Base-by-base conservation (phyloP, 1,284 basidiomycete species). In the Moesziomyces parantarcticus region DNA sequence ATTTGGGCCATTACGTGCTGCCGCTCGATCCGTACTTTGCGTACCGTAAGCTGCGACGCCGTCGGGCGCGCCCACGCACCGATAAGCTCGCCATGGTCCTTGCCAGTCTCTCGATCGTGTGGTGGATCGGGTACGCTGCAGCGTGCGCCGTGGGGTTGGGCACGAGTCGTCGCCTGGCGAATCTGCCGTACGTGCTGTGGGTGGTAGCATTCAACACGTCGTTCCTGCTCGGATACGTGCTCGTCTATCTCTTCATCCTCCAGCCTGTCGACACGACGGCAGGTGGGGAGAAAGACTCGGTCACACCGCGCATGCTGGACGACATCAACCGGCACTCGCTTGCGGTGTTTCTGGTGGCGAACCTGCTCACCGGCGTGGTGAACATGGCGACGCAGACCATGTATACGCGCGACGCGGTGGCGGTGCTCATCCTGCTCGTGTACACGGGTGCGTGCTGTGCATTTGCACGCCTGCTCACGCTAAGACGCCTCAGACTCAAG, bases 181-280 rank as follows among this genome's bases (percentile, higher is more conserved):
- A 99, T 79, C 77, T 93, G 23, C 87, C 91, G 2, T 99, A 99
- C 83, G 89, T 96, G 42, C 84, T 94, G 23, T 98, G 94, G 94
- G 89, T 92, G 8, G 88, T 89, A 0, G 94, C 93, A 1, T 97
- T 90, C 88, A 99, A 98, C 84, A 90, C 91, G 0, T 88, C 90
- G 2, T 94, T 95, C 85, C 86, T 98, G 21, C 87, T 94, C 10
- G 89, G 89, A 2, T 97, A 97, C 83, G 86, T 94, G 48, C 69
- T 90, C 21, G 85, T 97, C 32, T 92, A 96, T 78, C 86, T 90
- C 51, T 76, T 87, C 44, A 89, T 92, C 79, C 90, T 90, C 80
- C 87, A 89, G 14, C 85, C 85, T 10, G 85, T 85, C 18, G 75
- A 83, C 81, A 42, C 34, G 39, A 13, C 29, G 14, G 23, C n/a